Evolutionary conservation across 352 stramenopile species (phyloP).

Genomic region (Phytophthora megakarya): DNA sequence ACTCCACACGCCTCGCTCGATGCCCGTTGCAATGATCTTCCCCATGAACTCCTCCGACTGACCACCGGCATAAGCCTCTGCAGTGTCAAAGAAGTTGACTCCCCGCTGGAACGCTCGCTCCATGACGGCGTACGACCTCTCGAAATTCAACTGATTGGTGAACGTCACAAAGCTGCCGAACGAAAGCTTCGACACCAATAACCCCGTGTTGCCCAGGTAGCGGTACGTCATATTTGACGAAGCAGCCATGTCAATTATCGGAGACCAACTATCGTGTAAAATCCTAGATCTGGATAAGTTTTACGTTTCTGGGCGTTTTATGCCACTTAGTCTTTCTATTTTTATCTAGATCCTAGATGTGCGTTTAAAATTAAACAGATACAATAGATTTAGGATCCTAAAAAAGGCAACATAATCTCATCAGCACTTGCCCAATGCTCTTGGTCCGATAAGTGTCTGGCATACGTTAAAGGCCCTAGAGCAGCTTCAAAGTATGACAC

Average conservation of each 20-base stretch:
- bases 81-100: conserved; percentile 75
- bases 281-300: too few relatives aligned
- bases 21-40: conserved; percentile 47
- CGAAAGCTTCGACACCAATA: conserved; percentile 54
- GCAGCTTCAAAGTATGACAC: too few relatives aligned
- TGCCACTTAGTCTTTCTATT: too few relatives aligned
- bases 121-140: conserved; percentile 59
- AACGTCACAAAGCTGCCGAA: conserved; percentile 58
- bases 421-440: too few relatives aligned
- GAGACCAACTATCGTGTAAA: too few relatives aligned
- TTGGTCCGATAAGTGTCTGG: too few relatives aligned
- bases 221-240: conserved; percentile 47
- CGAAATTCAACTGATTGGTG: conserved; percentile 48
- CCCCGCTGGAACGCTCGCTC: conserved; percentile 52
- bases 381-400: too few relatives aligned
- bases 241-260: conserved; percentile 9
- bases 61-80: conserved; percentile 52
- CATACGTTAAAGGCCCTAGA: too few relatives aligned
- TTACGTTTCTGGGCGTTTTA: too few relatives aligned
- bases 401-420: too few relatives aligned
- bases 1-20: conserved; percentile 46
- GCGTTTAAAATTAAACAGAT: too few relatives aligned
- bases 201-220: conserved; percentile 49
- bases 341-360: too few relatives aligned
- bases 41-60: conserved; percentile 59